Base-by-base conservation (phyloP, 2,329 filamentous ascomycete genomes). In the Cladosporium phlei region DNA sequence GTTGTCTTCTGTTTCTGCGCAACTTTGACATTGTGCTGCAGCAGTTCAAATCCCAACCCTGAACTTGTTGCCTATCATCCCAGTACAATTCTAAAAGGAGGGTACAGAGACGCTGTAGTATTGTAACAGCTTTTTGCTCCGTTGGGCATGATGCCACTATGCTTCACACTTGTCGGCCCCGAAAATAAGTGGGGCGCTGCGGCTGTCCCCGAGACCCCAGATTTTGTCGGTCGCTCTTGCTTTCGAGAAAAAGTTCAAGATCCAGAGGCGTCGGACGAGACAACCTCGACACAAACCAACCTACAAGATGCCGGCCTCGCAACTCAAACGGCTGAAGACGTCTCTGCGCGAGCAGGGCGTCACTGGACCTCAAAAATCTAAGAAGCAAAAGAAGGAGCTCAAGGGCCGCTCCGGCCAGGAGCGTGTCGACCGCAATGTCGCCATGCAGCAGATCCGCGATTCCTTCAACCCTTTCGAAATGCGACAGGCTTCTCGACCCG, bases 381-480 rank as follows among this genome's bases (percentile, higher is more conserved):
- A 97, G 63, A 97, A 96, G 70, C 86, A 95, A 66, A 89, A 87
- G 66, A 86, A 87, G 60, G 82, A 85, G 62, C 49, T 53, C 20
- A 47, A 49, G 32, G 66, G 81, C 81, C 80, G 79, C 47, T 77
- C 76, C 52, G 80, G 78, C 52, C 83, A 91, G 60, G 86, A 88
- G 67, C 83, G 87, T 50, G 77, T 88, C 20, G 81, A 88, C 64
- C 81, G 85, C 62, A 80, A 85, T 61, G 83, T 82, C 47, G 87
- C 89, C 12, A 76, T 98, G 52, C 82, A 86, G 58, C 81, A 80
- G 48, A 96, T 98, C 64, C 85, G 93, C 62, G 90, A 97, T 61
- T 85, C 90, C 57, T 97, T 97, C 78, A 98, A 98, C 66, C 93
- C 93, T 0, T 98, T 98, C 68, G 93, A 98, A 63, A 80, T 95